Percentiles rank a stretch among this genome's conserved stretches.
phyloP scores from a whole-genome alignment of 768 basidiomycete genomes.

The Suillus variegatus region DNA sequence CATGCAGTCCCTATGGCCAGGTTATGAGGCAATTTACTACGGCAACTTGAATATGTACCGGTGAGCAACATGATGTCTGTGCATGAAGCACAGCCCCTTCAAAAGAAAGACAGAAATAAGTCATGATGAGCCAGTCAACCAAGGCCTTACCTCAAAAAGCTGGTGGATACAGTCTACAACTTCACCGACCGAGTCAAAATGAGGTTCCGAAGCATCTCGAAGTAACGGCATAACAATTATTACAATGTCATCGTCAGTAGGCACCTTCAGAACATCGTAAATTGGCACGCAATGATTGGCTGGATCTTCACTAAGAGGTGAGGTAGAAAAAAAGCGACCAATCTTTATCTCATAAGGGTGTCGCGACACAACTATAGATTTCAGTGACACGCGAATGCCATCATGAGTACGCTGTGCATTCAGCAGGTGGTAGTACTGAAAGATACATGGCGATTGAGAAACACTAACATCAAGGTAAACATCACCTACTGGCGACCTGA shows the following conservation, averaged over 20 bases:
- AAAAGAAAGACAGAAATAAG: background rate
- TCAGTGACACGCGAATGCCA: constrained; percentile 28
- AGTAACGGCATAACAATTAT: constrained; percentile 29
- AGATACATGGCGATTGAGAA: background rate
- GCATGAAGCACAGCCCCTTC: constrained; percentile 40
- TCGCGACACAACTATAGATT: constrained; percentile 14
- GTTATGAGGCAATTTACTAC: no score
- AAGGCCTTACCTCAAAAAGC: constrained; percentile 23
- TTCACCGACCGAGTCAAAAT: constrained; percentile 23
- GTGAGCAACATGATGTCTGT: constrained; percentile 38
- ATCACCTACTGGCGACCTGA: no score
- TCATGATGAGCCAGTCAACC: background rate
- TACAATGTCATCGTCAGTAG: constrained; percentile 6
- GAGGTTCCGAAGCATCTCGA: constrained; percentile 13
- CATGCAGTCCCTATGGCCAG: constrained; percentile 27
- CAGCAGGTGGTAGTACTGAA: constrained; percentile 1
- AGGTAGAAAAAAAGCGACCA: constrained; percentile 6
- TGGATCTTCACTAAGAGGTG: constrained; percentile 3
- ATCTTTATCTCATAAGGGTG: constrained; percentile 17
- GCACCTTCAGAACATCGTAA: constrained; percentile 17
- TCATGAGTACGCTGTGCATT: constrained; percentile 30
- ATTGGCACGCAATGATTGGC: constrained; percentile 26
- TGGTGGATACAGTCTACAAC: constrained; percentile 24
- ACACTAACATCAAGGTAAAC: no score
- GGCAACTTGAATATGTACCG: constrained; percentile 23